Evolutionary conservation across 2,329 filamentous ascomycete genomes (phyloP), one percentile per base, ranked within the genome.

Genomic region (Trichoderma harzianum): DNA sequence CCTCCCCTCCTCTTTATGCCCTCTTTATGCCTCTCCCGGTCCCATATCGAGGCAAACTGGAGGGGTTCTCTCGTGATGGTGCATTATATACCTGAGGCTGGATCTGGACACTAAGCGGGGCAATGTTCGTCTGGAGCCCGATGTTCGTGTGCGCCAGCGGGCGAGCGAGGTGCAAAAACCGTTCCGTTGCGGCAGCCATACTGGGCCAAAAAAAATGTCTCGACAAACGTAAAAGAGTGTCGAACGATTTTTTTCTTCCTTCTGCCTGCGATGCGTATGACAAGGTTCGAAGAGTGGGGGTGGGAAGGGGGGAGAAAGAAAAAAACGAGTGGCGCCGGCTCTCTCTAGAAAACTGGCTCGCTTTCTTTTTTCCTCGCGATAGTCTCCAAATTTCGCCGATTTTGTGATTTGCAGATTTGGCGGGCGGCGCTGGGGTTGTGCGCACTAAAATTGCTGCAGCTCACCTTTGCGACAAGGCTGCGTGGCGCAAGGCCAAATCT

Each of bases 91-190:
- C 93, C 89, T 98, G 95, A 79, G 96, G 95, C 83, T 98, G 96
- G 83, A 99, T 93, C 81, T 93, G 92, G 81, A 99, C 94, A 82
- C 91, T 93, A 82, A 99, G 90, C 84, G 96, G 96, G 84, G 94
- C 92, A 82, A 94, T 95, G 78, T 92, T 94, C 79, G 92, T 91
- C 84, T 94, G 92, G 80, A 93, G 90, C 81, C 92, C 93, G 78
- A 94, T 87, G 73, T 89, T 86, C 74, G 92, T 91, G 77, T 94
- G 94, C 82, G 94, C 94, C 80, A 98, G 88, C 79, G 96, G 96
- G 83, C 96, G 91, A 80, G 95, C 92, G 77, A 99, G 92, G 84
- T 99, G 96, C 79, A 98, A 91, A 87, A 97, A 98, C 75, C 93
- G 92, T 83, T 95, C 92, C 79, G 89, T 87, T 82, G 91, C 86